phyloP scores from a whole-genome alignment of 2,329 filamentous ascomycete genomes.

The Aquanectria penicillioides region DNA sequence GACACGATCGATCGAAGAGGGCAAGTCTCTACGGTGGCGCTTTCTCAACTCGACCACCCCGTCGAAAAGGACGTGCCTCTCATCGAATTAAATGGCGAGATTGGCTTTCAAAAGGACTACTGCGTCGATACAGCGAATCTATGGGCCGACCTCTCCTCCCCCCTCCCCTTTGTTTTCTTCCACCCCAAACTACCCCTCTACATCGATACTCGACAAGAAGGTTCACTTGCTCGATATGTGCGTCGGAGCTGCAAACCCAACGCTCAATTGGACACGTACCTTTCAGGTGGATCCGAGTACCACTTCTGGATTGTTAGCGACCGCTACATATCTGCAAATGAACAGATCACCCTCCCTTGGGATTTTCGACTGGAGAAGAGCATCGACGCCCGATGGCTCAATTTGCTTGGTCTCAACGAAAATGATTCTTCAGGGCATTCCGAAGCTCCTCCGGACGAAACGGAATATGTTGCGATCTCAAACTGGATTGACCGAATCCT shows the following conservation, averaged over 20 bases:
- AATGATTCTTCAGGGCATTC: constrained; percentile 61
- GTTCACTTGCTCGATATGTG: constrained; percentile 87
- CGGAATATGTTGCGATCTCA: constrained; percentile 68
- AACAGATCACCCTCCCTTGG: constrained; percentile 73
- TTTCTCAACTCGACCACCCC: constrained; percentile 63
- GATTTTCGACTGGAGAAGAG: constrained; percentile 72
- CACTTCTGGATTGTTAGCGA: constrained; percentile 94
- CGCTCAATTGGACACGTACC: constrained; percentile 84
- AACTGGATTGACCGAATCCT: constrained; percentile 76
- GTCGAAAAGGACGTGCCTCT: constrained; percentile 67
- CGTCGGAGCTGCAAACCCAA: constrained; percentile 93
- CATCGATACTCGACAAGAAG: constrained; percentile 90
- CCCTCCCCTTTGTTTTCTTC: constrained; percentile 83
- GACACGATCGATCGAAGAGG: constrained; percentile 46
- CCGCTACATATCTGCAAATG: constrained; percentile 72
- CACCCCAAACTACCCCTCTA: constrained; percentile 89
- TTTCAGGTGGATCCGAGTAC: constrained; percentile 81
- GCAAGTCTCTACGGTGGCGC: constrained; percentile 71
- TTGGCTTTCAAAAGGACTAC: constrained; percentile 79
- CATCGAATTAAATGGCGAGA: constrained; percentile 80
- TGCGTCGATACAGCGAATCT: constrained; percentile 72
- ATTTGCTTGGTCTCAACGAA: constrained; percentile 70
- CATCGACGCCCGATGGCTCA: constrained; percentile 62
- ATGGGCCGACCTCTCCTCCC: constrained; percentile 73
- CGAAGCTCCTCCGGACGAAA: constrained; percentile 66